Percentiles rank a stretch among this genome's conserved stretches.
These are phyloP conservation scores for Ziziphus jujuba DNA, from an alignment of 306 rosid genomes.

Conservation along the genomic window DNA sequence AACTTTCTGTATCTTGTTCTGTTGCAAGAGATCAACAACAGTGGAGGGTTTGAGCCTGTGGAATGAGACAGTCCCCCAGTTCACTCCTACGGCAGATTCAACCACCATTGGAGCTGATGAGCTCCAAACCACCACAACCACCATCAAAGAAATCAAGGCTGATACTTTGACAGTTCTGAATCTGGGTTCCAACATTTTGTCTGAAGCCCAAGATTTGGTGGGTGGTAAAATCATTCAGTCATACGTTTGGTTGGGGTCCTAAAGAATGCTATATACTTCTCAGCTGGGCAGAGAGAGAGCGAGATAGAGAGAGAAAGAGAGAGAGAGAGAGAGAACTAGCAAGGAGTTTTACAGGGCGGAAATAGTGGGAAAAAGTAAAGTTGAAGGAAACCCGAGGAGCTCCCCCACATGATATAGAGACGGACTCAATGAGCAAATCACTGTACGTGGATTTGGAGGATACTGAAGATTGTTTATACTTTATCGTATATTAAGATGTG, in stretches of 20 bases:
- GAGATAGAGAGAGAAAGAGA: too few relatives aligned
- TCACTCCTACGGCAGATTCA: slow-evolving; percentile 75
- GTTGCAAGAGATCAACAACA: slow-evolving; percentile 75
- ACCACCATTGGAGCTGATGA: slow-evolving; percentile 35
- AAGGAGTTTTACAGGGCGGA: too few relatives aligned
- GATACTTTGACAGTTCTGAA: slow-evolving; percentile 6
- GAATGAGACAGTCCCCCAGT: slow-evolving; percentile 85
- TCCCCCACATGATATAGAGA: too few relatives aligned
- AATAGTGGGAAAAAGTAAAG: too few relatives aligned
- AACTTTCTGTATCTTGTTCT: slow-evolving; percentile 65
- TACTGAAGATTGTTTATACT: too few relatives aligned
- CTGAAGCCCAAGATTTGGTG: slow-evolving; percentile 7
- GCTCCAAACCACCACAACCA: slow-evolving; percentile 27
- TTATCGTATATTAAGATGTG: too few relatives aligned
- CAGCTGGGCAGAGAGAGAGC: too few relatives aligned
- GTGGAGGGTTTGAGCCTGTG: slow-evolving; percentile 70
- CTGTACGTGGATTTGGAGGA: too few relatives aligned
- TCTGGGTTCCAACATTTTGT: slow-evolving; percentile 46
- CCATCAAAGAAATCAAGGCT: slow-evolving; percentile 18
- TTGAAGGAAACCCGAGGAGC: too few relatives aligned
- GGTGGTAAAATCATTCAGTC: slow-evolving; percentile 8
- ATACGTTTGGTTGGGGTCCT: background rate
- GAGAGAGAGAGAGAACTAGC: too few relatives aligned
- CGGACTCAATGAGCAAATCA: too few relatives aligned
- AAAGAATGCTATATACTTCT: background rate